Conservation (phyloP, 2,329 filamentous ascomycete species). For the Cucurbitaria berberidis region DNA sequence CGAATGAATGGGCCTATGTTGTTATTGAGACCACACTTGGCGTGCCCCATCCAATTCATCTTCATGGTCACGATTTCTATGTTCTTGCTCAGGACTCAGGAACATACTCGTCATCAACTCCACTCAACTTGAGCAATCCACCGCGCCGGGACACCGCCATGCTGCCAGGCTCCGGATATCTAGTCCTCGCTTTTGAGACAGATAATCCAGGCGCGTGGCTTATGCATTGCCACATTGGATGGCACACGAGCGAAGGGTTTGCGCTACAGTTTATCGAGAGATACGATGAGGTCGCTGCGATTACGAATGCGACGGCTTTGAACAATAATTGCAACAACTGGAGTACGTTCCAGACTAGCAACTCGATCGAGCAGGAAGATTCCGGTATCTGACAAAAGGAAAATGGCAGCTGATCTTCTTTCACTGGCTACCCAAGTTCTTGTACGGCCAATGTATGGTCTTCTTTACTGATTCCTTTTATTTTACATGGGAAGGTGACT, state of each 20-base stretch:
- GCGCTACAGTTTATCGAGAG: conserved; percentile 44
- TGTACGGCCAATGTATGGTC: no score
- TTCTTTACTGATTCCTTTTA: no score
- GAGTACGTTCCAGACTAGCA: conserved; percentile 11
- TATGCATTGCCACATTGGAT: conserved; percentile 49
- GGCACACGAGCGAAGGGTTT: conserved; percentile 45
- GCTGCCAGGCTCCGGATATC: conserved; percentile 38
- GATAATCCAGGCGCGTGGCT: conserved; percentile 48
- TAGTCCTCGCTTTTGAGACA: conserved; percentile 45
- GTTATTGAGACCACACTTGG: conserved; percentile 48
- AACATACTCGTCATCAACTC: conserved; percentile 18
- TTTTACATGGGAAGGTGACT: no score
- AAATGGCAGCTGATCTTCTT: neutral
- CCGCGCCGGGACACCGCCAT: conserved; percentile 43
- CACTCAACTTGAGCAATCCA: conserved; percentile 39
- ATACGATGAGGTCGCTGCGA: conserved; percentile 29
- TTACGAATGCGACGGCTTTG: conserved; percentile 21
- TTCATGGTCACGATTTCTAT: conserved; percentile 44
- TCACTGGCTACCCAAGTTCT: neutral
- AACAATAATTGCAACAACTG: conserved; percentile 16
- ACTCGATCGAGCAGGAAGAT: conserved; percentile 34
- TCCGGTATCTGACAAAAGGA: conserved; percentile 28
- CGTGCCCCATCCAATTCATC: conserved; percentile 42
- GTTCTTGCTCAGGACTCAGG: conserved; percentile 38
- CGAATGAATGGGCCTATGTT: conserved; percentile 49